These are phyloP conservation scores for Carex cristatella DNA, from an alignment of 176 grass and related monocot genomes.

Conservation along the genomic window DNA sequence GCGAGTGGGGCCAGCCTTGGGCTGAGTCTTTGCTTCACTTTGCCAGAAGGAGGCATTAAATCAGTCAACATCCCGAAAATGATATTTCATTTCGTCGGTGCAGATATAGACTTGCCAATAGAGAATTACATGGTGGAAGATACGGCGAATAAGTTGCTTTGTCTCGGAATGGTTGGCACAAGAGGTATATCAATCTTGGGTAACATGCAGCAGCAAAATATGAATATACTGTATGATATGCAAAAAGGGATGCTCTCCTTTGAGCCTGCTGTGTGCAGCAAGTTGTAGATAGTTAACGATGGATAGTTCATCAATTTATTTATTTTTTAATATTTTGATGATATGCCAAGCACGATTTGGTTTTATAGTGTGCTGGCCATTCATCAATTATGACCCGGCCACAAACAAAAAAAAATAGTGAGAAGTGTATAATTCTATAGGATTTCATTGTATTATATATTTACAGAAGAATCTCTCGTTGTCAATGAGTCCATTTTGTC, in stretches of 20 bases:
- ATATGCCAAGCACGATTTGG: not conserved
- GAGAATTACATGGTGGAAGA: constrained; percentile 41
- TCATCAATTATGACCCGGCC: not conserved
- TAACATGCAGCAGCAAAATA: constrained; percentile 49
- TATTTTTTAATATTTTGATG: not conserved
- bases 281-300: constrained; percentile 25
- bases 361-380: constrained; percentile 3
- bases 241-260: constrained; percentile 30
- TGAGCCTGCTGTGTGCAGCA: constrained; percentile 29
- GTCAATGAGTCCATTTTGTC: not conserved
- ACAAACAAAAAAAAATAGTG: not conserved
- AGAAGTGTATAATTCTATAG: not conserved
- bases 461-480: not conserved
- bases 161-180: constrained; percentile 38
- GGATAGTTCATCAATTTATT: not conserved
- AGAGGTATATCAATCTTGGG: constrained; percentile 47
- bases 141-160: constrained; percentile 18
- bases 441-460: too few relatives aligned
- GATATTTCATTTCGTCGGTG: constrained; percentile 43
- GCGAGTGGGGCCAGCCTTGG: constrained; percentile 23
- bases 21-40: constrained; percentile 47
- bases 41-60: not conserved
- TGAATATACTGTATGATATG: constrained; percentile 48
- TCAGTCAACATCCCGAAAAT: constrained; percentile 25
- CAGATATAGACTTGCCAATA: constrained; percentile 30